Base-by-base conservation (phyloP, 2,329 filamentous ascomycete species). In the Neoarthrinium moseri region DNA sequence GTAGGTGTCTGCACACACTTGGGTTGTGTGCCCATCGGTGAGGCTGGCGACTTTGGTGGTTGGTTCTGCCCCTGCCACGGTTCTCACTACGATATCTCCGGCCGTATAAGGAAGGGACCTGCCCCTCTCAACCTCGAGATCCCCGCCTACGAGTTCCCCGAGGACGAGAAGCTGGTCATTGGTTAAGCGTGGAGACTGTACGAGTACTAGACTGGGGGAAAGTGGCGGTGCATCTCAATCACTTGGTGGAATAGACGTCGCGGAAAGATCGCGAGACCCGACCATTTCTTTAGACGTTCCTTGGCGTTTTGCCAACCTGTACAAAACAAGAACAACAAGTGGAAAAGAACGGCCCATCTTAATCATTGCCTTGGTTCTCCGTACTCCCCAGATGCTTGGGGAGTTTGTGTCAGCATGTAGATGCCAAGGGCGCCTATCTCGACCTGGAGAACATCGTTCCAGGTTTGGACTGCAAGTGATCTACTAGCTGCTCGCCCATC, bases 31-130 rank as follows among this genome's bases (percentile, higher is more conserved):
- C 94, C 94, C 67, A 99, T 99, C 64, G 94, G 95, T 65, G 94
- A 99, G 80, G 90, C 94, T 56, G 94, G 94, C 71, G 95, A 99
- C 74, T 99, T 79, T 65, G 94, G 94, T 69, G 44, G 94, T 68
- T 99, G 94, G 94, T 99, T 99, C 87, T 99, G 94, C 81, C 94
- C 94, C 57, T 99, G 94, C 88, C 94, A 99, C 83, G 94, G 94
- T 73, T 96, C 91, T 60, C 94, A 99, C 81, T 99, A 99, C 84
- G 94, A 99, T 71, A 97, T 99, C 72, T 97, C 91, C 55, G 94
- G 94, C 71, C 91, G 94, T 74, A 89, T 96, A 82, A 86, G 94
- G 79, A 96, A 89, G 83, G 94, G 94, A 57, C 94, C 94, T 54
- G 94, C 94, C 52, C 94, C 94, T 57, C 83, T 99, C 65, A 99